Conservation (phyloP, 768 basidiomycete species). For the Collybiopsis confluens region DNA sequence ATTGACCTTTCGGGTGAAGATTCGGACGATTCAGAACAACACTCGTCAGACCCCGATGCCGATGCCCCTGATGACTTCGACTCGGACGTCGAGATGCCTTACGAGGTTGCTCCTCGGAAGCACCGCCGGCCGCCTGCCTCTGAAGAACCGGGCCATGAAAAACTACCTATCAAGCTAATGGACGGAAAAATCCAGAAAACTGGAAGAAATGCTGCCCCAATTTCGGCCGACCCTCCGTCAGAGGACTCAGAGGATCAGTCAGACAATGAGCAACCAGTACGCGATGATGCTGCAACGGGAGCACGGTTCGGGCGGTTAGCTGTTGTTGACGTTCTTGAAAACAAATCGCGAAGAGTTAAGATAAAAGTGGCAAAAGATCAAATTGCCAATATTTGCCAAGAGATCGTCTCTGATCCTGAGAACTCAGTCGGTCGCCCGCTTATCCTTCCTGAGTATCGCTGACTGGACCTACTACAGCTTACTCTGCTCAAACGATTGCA, state of each 20-base stretch:
- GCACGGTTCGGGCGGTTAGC: slow-evolving; percentile 85
- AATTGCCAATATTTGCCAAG: slow-evolving; percentile 89
- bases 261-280: slow-evolving; percentile 24
- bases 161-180: slow-evolving; percentile 83
- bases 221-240: slow-evolving; percentile 17
- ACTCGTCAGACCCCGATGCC: slow-evolving; percentile 22
- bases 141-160: slow-evolving; percentile 47
- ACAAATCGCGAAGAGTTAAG: slow-evolving; percentile 58
- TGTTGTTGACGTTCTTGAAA: slow-evolving; percentile 66
- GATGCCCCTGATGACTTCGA: slow-evolving; percentile 30
- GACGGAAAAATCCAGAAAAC: slow-evolving; percentile 72
- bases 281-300: slow-evolving; percentile 75
- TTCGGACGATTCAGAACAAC: slow-evolving; percentile 27
- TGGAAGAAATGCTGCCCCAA: slow-evolving; percentile 32
- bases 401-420: slow-evolving; percentile 92
- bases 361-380: slow-evolving; percentile 87
- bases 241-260: slow-evolving; percentile 32
- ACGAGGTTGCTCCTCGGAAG: slow-evolving; percentile 61
- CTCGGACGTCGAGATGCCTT: slow-evolving; percentile 71
- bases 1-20: slow-evolving; percentile 29
- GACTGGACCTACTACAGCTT: slow-evolving; percentile 43
- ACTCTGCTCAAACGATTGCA: slow-evolving; percentile 86
- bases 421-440: slow-evolving; percentile 63
- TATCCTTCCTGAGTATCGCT: neutral
- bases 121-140: slow-evolving; percentile 42